Base-by-base conservation (phyloP, 176 grass and related monocot genomes). In the Hyparrhenia diplandra region DNA sequence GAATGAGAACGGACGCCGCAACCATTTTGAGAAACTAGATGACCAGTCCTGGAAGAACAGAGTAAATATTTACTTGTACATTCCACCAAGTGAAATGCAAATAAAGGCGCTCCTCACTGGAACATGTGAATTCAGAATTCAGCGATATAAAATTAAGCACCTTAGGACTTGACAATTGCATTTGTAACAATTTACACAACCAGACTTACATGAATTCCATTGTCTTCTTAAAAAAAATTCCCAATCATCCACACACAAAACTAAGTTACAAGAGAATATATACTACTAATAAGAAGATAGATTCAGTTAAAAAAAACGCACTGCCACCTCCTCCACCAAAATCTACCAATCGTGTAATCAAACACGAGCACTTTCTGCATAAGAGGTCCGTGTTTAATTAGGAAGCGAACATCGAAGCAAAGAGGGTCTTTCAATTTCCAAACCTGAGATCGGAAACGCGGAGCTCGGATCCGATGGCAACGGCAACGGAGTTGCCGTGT, bases 361-460 rank as follows among this genome's bases (percentile, higher is more conserved):
- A 55, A 52, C 78, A 82, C 14, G 16, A 69, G 16, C 16, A 37
- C 37, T 63, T 29, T 28, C 39, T 5, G n/a, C 28, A 28, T 64
- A 37, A 1, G 25, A 62, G 54, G 41, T 16, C 63, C 63, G 3
- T 14, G 21, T 6, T 8, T 51, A 39, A 17, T 31, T 4, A 42
- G 24, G 2, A 32, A 35, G 13, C 10, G 0, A 1, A 9, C 31
- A 40, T 25, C 13, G n/a, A 36, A 60, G 16, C 13, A n/a, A n/a
- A n/a, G n/a, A n/a, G n/a, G n/a, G n/a, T n/a, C n/a, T 5, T 46
- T 12, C 43, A 16, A 46, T 6, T 21, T 52, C 27, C 89, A 86
- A 80, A 98, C 95, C 73, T 85, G 75, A 93, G 75, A 91, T 95
- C 82, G 41, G 91, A 98, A 45, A 89, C 8, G 8, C 37, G 31